Percentiles rank a stretch among this genome's conserved stretches.
Evolutionary conservation across 768 basidiomycete species (phyloP).

Genomic region (Auricularia cornea): DNA sequence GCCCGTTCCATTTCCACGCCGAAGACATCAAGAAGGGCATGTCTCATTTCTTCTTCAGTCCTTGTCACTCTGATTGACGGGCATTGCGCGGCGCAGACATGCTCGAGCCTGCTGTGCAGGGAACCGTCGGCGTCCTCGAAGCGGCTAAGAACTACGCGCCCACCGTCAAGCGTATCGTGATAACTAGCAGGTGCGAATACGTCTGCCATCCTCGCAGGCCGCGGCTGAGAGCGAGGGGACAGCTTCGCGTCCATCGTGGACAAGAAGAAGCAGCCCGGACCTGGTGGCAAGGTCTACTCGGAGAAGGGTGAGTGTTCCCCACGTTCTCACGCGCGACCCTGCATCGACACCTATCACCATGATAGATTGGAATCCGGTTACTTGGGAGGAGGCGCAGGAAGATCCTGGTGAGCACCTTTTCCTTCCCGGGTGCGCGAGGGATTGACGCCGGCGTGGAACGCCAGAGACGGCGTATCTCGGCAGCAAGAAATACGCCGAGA

Average conservation of each 20-base stretch:
- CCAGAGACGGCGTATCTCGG: constrained; percentile 1
- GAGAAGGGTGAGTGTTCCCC: neutral
- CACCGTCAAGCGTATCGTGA: constrained; percentile 5
- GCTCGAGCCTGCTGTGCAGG: constrained; percentile 3
- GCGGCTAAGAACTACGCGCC: constrained; percentile 1
- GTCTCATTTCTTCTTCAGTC: neutral
- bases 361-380: constrained; percentile 3
- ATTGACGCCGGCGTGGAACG: too few relatives aligned
- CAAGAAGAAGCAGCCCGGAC: neutral
- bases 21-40: constrained; percentile 4
- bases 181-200: constrained; percentile 6
- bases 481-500: constrained; percentile 8
- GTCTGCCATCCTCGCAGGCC: too few relatives aligned
- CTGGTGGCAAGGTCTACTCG: neutral
- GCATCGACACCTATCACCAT: neutral
- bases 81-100: too few relatives aligned
- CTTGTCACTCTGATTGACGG: too few relatives aligned
- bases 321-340: too few relatives aligned
- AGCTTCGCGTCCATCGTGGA: constrained; percentile 6
- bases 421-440: too few relatives aligned
- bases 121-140: constrained; percentile 3
- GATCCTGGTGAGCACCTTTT: neutral
- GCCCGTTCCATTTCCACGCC: constrained; percentile 23
- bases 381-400: neutral
- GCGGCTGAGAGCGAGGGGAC: too few relatives aligned